A percentile compares a stretch with the other conserved stretches of the same genome.
Conservation (phyloP, 768 basidiomycete species). For the Hygrocybe coccinea region DNA sequence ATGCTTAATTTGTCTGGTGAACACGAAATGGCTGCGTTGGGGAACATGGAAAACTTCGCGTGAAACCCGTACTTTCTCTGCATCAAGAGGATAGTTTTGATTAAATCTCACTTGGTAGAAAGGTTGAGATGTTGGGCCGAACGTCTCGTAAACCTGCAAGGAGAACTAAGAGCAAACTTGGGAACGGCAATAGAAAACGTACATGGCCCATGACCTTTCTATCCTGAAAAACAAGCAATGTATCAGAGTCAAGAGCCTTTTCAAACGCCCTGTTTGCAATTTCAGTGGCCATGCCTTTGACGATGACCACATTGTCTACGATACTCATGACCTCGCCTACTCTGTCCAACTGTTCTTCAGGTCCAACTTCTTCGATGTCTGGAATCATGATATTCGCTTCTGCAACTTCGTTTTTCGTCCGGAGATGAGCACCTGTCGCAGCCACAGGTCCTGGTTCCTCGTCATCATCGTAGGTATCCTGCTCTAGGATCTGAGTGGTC, state of each 20-base stretch:
- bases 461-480: conserved; percentile 46
- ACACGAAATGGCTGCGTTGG: conserved; percentile 76
- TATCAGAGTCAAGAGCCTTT: conserved; percentile 80
- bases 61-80: conserved; percentile 47
- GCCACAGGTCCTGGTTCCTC: conserved; percentile 44
- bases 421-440: conserved; percentile 42
- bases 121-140: conserved; percentile 87
- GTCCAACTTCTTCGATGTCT: conserved; percentile 55
- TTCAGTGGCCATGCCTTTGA: conserved; percentile 55
- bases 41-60: conserved; percentile 81
- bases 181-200: conserved; percentile 28
- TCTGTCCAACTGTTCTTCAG: conserved; percentile 62
- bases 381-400: conserved; percentile 60
- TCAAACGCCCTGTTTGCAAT: conserved; percentile 45
- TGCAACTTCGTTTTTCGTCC: conserved; percentile 66
- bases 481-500: conserved; percentile 12
- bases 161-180: conserved; percentile 2
- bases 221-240: conserved; percentile 85
- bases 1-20: conserved; percentile 62
- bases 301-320: conserved; percentile 65
- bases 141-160: conserved; percentile 84
- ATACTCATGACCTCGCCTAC: conserved; percentile 78
- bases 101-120: conserved; percentile 86
- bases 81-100: conserved; percentile 56
- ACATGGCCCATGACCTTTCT: conserved; percentile 88